Percentiles rank a stretch among this genome's conserved stretches.
Conservation (phyloP, 2,329 filamentous ascomycete species). For the Rhytidhysteron rufulum region DNA sequence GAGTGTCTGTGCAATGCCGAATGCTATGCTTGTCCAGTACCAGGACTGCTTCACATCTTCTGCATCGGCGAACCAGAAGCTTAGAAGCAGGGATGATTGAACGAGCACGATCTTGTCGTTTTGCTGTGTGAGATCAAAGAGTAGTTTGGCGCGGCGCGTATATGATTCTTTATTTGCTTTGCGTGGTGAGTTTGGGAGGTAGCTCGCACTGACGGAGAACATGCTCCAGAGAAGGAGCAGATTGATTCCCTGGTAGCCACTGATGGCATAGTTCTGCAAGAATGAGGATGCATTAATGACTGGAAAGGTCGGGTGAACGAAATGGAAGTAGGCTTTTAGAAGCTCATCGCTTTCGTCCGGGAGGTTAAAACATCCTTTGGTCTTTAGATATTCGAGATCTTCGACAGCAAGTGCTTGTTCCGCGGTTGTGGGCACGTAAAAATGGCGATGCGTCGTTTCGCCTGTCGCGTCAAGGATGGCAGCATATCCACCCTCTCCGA, state of each 20-base stretch:
- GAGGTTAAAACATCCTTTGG: conserved; percentile 34
- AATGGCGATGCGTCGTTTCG: conserved; percentile 6
- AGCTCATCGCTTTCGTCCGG: conserved; percentile 27
- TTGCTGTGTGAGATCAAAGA: conserved; percentile 35
- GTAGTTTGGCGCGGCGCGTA: conserved; percentile 36
- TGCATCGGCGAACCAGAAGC: conserved; percentile 41
- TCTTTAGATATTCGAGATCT: conserved; percentile 23
- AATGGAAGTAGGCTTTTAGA: conserved; percentile 33
- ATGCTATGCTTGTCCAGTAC: conserved; percentile 47
- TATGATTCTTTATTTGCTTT: conserved; percentile 37
- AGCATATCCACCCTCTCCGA: conserved; percentile 8
- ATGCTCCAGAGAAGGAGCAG: conserved; percentile 39
- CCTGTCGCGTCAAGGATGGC: conserved; percentile 7
- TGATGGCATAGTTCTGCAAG: conserved; percentile 21
- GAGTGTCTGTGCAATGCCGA: conserved; percentile 41
- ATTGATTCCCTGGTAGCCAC: conserved; percentile 27
- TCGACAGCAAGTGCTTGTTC: conserved; percentile 13
- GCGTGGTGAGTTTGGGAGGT: conserved; percentile 18
- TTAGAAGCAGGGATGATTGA: conserved; percentile 41
- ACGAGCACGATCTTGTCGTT: conserved; percentile 39
- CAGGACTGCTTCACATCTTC: conserved; percentile 42
- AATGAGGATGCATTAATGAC: conserved; percentile 31
- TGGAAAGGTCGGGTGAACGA: conserved; percentile 37
- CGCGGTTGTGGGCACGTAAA: conserved; percentile 8
- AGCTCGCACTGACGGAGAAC: conserved; percentile 36